These are phyloP conservation scores for Geranium rotundifolium DNA, from an alignment of 345 rosid species.

Conservation along the genomic window DNA sequence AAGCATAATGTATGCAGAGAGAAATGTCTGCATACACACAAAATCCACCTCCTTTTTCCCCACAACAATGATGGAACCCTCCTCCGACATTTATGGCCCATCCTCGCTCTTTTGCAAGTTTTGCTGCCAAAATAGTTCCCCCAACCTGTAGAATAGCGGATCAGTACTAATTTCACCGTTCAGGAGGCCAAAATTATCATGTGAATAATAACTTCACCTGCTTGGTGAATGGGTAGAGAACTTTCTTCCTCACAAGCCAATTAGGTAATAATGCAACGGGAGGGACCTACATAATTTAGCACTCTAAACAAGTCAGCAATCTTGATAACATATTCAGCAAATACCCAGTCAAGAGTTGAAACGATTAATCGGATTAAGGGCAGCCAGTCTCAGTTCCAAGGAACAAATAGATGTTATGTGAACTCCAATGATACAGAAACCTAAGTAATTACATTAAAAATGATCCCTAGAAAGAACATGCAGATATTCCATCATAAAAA, in stretches of 20 bases:
- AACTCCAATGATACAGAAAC: no score
- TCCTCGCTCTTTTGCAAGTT: constrained; percentile 74
- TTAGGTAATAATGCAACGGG: constrained; percentile 79
- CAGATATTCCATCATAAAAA: no score
- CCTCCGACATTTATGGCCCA: constrained; percentile 97
- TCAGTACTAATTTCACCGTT: background rate
- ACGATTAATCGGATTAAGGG: no score
- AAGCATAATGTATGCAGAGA: constrained; percentile 75
- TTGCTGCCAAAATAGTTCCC: constrained; percentile 84
- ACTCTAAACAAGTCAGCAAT: background rate
- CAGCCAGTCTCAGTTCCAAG: no score
- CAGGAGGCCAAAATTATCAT: background rate
- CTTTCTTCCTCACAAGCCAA: constrained; percentile 62
- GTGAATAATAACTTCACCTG: constrained; percentile 35
- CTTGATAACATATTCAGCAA: no score
- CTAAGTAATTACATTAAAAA: no score
- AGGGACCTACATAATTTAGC: constrained; percentile 45
- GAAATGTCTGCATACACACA: constrained; percentile 91
- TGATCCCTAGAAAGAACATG: no score
- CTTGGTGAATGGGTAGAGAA: constrained; percentile 68
- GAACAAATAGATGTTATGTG: no score
- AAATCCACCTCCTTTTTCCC: constrained; percentile 77
- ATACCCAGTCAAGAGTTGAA: no score
- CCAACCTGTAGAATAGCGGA: constrained; percentile 47
- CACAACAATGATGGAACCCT: constrained; percentile 94